phyloP scores from a whole-genome alignment of 1,284 basidiomycete genomes.

The Malassezia sympodialis region DNA sequence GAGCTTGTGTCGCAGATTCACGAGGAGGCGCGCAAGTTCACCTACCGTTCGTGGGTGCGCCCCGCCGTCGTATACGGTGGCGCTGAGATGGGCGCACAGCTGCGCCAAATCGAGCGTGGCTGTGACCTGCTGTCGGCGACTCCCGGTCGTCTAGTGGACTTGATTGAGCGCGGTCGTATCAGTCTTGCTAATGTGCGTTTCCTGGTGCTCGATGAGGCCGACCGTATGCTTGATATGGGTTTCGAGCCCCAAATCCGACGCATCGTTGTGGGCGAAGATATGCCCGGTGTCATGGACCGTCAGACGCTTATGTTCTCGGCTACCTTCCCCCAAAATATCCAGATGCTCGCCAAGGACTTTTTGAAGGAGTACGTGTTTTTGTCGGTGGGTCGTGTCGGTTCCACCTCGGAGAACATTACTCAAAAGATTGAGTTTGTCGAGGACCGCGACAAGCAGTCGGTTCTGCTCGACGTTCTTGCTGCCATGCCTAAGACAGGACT shows the following conservation, averaged over 20 bases:
- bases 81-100: conserved; percentile 90
- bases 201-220: conserved; percentile 96
- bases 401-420: conserved; percentile 98
- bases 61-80: conserved; percentile 98
- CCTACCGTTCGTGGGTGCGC: conserved; percentile 97
- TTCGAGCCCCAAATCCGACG: conserved; percentile 98
- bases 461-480: conserved; percentile 83
- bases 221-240: conserved; percentile 99
- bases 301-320: conserved; percentile 99
- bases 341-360: conserved; percentile 91
- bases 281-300: conserved; percentile 81
- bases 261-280: conserved; percentile 96
- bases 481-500: conserved; percentile 66
- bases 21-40: conserved; percentile 97
- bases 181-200: conserved; percentile 92
- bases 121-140: conserved; percentile 95
- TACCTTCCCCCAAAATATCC: conserved; percentile 98
- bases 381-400: conserved; percentile 93
- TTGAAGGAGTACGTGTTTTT: conserved; percentile 78
- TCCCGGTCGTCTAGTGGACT: conserved; percentile 94
- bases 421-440: conserved; percentile 98
- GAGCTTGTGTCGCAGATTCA: conserved; percentile 99
- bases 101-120: conserved; percentile 86
- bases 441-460: conserved; percentile 90
- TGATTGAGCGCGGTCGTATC: conserved; percentile 96